A percentile compares a stretch with the other conserved stretches of the same genome.
Evolutionary conservation across 2,329 filamentous ascomycete species (phyloP).

Genomic region (Cladosporium sp.): DNA sequence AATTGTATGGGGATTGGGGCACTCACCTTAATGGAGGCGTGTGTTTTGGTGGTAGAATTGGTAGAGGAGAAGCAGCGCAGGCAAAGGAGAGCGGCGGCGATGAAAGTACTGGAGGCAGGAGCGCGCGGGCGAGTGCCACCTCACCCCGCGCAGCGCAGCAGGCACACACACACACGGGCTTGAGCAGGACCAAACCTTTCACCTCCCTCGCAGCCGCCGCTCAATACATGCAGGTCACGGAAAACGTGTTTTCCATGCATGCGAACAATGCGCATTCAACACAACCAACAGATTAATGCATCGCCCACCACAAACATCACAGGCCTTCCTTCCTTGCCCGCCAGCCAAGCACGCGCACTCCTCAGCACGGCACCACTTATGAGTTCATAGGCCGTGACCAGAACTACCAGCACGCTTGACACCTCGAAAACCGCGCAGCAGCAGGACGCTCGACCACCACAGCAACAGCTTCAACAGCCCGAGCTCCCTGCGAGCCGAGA

Average conservation of each 20-base stretch:
- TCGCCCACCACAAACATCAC: background rate
- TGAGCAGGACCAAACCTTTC: no score
- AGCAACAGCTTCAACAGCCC: background rate
- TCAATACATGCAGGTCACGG: background rate
- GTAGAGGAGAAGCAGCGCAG: no score
- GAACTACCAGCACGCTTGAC: slow-evolving; percentile 1
- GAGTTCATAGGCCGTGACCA: slow-evolving; percentile 7
- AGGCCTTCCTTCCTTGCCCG: background rate
- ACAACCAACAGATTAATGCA: background rate
- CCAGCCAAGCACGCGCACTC: background rate
- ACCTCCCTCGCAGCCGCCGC: background rate
- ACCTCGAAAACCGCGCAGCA: background rate
- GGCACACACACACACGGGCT: no score
- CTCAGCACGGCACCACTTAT: slow-evolving; percentile 8
- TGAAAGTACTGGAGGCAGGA: no score
- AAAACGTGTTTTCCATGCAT: background rate
- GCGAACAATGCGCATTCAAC: background rate
- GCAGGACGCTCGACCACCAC: background rate
- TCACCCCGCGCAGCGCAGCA: no score
- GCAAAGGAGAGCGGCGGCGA: no score
- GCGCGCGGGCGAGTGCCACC: no score
- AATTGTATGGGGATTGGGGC: slow-evolving; percentile 14
- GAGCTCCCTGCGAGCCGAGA: slow-evolving; percentile 13
- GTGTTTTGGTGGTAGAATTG: no score
- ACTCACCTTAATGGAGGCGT: no score